Evolutionary conservation across 768 basidiomycete species (phyloP).

Genomic region (Gloeostereum incarnatum): DNA sequence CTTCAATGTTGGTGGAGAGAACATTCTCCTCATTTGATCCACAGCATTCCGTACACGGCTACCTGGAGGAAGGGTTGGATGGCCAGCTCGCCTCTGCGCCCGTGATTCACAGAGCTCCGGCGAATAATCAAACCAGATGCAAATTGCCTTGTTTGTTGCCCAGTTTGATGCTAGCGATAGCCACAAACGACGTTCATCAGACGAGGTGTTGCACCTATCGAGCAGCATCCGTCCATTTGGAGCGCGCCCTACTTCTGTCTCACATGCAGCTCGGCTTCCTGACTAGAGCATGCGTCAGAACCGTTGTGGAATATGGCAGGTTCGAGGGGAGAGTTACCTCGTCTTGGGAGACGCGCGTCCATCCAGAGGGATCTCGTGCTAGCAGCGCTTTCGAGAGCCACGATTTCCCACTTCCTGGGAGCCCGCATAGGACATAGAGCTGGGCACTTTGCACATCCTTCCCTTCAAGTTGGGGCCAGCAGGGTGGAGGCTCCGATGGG

Average conservation of each 20-base stretch:
- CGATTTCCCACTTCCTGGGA: constrained; percentile 55
- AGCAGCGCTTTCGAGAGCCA: constrained; percentile 41
- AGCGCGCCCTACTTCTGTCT: constrained; percentile 35
- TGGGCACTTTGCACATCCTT: constrained; percentile 23
- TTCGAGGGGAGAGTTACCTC: no score
- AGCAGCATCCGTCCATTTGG: constrained; percentile 33
- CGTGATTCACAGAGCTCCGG: constrained; percentile 38
- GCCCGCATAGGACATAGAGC: constrained; percentile 47
- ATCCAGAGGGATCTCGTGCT: constrained; percentile 30
- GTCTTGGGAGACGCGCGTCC: constrained; percentile 47
- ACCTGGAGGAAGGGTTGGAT: constrained; percentile 51
- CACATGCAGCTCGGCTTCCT: constrained; percentile 39
- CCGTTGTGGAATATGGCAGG: no score
- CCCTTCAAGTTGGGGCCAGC: constrained; percentile 35
- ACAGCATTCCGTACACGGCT: constrained; percentile 45
- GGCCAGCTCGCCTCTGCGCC: constrained; percentile 46
- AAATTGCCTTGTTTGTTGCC: constrained; percentile 33
- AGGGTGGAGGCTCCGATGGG: constrained; percentile 41
- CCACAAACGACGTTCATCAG: constrained; percentile 39
- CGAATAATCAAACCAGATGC: constrained; percentile 49
- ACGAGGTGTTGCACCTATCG: constrained; percentile 47
- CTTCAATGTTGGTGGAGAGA: constrained; percentile 31
- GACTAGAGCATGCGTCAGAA: no score
- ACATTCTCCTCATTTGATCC: constrained; percentile 38
- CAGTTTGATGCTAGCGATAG: constrained; percentile 38